Percentiles rank a stretch among this genome's conserved stretches.
Conservation (phyloP, 2,329 filamentous ascomycete species). For the Fusarium tuaranense region DNA sequence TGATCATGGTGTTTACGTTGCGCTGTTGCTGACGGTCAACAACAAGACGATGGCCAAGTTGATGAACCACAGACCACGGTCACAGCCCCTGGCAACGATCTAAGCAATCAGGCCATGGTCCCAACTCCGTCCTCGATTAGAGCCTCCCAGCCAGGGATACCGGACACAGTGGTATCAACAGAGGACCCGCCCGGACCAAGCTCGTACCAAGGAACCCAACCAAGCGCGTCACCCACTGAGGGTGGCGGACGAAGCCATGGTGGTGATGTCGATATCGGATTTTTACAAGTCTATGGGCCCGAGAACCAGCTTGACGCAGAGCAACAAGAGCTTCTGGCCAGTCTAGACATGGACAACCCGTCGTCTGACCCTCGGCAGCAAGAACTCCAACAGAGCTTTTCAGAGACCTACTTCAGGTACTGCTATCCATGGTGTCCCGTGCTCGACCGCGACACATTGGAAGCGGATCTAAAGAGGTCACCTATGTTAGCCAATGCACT, state of each 20-base stretch:
- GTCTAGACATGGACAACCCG: slow-evolving; percentile 37
- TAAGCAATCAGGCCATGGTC: neutral
- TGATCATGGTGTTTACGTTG: neutral
- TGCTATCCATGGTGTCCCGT: slow-evolving; percentile 58
- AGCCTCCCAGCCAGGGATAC: slow-evolving; percentile 3
- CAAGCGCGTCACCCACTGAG: slow-evolving; percentile 36
- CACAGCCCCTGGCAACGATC: neutral
- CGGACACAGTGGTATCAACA: neutral
- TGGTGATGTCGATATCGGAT: slow-evolving; percentile 50
- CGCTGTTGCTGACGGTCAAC: neutral
- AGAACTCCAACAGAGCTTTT: slow-evolving; percentile 53
- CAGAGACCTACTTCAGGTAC: slow-evolving; percentile 57
- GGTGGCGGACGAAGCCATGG: slow-evolving; percentile 41
- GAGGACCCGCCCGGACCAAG: neutral
- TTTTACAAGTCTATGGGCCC: slow-evolving; percentile 49
- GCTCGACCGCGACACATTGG: slow-evolving; percentile 48
- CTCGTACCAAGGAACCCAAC: slow-evolving; percentile 12
- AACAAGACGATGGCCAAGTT: neutral
- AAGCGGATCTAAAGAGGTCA: slow-evolving; percentile 48
- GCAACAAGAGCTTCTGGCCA: slow-evolving; percentile 46
- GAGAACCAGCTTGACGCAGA: slow-evolving; percentile 48
- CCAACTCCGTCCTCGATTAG: slow-evolving; percentile 7
- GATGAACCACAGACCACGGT: neutral
- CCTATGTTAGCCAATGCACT: slow-evolving; percentile 53
- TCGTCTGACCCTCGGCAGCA: slow-evolving; percentile 31